These are phyloP conservation scores for Piper betle DNA, from an alignment of 164 flowering plant species.

Conservation along the genomic window DNA sequence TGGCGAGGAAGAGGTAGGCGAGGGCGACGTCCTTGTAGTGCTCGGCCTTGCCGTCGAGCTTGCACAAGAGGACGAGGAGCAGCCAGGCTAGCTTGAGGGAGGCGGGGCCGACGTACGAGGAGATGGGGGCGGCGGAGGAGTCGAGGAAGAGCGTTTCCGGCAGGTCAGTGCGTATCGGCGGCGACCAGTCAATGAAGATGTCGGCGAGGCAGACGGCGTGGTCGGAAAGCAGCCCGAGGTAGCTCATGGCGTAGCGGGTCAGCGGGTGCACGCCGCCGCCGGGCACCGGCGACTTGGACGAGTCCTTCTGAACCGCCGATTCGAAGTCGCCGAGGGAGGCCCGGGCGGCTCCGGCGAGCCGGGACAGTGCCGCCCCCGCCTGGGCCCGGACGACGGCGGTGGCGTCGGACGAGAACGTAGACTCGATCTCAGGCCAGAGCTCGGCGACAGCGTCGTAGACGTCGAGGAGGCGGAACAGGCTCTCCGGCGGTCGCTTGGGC, in stretches of 20 bases:
- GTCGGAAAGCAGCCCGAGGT: constrained; percentile 34
- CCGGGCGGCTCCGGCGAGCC: constrained; percentile 29
- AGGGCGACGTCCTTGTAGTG: constrained; percentile 39
- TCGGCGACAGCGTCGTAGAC: constrained; percentile 38
- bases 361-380: constrained; percentile 26
- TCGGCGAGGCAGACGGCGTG: constrained; percentile 33
- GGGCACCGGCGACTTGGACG: constrained; percentile 20
- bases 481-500: constrained; percentile 40
- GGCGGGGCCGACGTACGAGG: neutral
- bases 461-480: constrained; percentile 39
- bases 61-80: constrained; percentile 47
- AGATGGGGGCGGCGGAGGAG: neutral
- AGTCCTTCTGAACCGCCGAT: constrained; percentile 33
- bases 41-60: constrained; percentile 44
- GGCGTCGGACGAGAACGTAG: constrained; percentile 45
- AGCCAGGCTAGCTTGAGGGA: constrained; percentile 31
- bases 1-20: constrained; percentile 49
- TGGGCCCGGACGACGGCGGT: constrained; percentile 31
- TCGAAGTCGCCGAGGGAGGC: constrained; percentile 39
- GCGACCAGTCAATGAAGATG: constrained; percentile 30
- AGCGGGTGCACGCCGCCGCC: constrained; percentile 52
- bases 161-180: constrained; percentile 15
- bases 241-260: constrained; percentile 38
- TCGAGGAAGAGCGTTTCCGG: constrained; percentile 17
- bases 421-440: constrained; percentile 37